Evolutionary conservation across 129 eudicot species (phyloP), one percentile per base, ranked within the genome.

Genomic region (Sambucus nigra): DNA sequence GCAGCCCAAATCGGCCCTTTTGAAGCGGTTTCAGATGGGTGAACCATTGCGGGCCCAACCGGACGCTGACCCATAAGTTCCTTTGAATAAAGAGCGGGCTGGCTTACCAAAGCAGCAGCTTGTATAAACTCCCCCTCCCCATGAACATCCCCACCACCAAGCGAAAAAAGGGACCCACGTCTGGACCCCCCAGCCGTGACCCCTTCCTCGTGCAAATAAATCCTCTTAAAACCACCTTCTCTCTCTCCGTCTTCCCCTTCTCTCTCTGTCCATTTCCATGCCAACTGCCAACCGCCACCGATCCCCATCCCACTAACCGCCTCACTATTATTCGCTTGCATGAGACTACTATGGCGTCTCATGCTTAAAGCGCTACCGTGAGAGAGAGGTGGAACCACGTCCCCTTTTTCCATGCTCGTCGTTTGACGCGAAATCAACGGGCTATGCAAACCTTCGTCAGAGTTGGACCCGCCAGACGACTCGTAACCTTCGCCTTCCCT

Each of bases 251-350:
- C 84, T 33, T 83, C 80, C 13, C 76, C 94, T 73, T 81, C 73
- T 51, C 61, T 67, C 63, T 80, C 88, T 0, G 74, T 46, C 78
- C 82, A 79, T 46, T 66, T 75, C 83, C 80, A 83, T 20, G 83
- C 87, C 61, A 83, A 51, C 47, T 83, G 87, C 94, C 94, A 83
- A 25, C 94, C 94, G 5, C 94, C 94, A 44, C 94, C 94, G 20
- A 84, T 84, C 20, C 76, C 94, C 59, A 45, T 84, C 39, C 81
- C 62, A 23, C 69, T 41, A 25, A 48, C 47, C 3, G 60, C 72
- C 26, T 63, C 82, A 16, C 66, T 73, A 7, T 17, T 59, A 9
- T 16, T 32, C 25, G 71, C 81, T 29, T 69, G 72, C 55, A 63
- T 50, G 41, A 80, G 66, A 22, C 79, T 76, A 44, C 89, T 59